phyloP scores from a whole-genome alignment of 441 rosid species.

The Aleurites moluccanus region DNA sequence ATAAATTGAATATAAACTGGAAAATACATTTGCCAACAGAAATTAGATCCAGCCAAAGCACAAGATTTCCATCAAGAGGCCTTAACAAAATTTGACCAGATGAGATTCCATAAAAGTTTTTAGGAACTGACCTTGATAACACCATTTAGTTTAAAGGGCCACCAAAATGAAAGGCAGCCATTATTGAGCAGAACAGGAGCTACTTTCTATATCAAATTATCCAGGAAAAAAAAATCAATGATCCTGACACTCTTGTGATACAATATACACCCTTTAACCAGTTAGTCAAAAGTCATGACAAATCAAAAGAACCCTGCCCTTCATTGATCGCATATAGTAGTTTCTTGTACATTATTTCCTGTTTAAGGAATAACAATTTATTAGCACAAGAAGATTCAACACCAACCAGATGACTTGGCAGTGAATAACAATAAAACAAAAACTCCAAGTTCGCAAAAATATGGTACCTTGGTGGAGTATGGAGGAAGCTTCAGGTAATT shows the following conservation, averaged over 20 bases:
- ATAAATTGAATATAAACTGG: neutral
- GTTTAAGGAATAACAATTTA: constrained; percentile 30
- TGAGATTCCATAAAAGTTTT: neutral
- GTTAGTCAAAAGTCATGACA: constrained; percentile 62
- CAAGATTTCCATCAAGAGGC: neutral
- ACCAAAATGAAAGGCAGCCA: constrained; percentile 28
- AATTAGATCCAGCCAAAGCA: neutral
- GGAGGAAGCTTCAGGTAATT: constrained; percentile 99
- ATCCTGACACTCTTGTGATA: constrained; percentile 20
- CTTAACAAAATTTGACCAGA: constrained; percentile 4
- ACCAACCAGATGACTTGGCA: neutral
- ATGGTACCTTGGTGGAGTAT: constrained; percentile 77
- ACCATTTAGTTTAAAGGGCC: constrained; percentile 19
- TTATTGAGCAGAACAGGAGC: constrained; percentile 39
- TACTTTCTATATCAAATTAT: constrained; percentile 38
- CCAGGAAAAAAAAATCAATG: constrained; percentile 28
- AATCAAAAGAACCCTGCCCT: constrained; percentile 98
- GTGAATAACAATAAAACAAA: neutral
- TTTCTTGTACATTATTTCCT: constrained; percentile 98
- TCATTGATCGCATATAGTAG: constrained; percentile 91
- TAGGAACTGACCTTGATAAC: constrained; percentile 37
- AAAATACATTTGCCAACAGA: neutral
- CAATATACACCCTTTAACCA: constrained; percentile 37
- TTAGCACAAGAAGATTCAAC: constrained; percentile 9
- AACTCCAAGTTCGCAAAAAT: neutral